Percentiles rank a stretch among this genome's conserved stretches.
Conservation (phyloP, 2,329 filamentous ascomycete species). For the Xylariaceae sp. region DNA sequence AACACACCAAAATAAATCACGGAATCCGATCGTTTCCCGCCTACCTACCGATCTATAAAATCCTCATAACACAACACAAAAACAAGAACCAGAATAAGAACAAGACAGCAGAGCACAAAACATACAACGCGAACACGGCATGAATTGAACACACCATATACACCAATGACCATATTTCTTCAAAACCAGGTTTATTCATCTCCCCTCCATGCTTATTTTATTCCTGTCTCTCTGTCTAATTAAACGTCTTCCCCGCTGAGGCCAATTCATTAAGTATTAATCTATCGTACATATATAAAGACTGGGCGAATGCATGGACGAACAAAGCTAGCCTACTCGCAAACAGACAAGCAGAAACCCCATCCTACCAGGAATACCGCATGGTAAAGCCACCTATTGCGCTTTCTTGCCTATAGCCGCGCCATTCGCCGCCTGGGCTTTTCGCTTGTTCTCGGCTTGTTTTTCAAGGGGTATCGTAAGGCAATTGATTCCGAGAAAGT, state of each 20-base stretch:
- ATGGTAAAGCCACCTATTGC: slow-evolving; percentile 20
- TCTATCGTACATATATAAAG: slow-evolving; percentile 4
- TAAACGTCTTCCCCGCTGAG: neutral
- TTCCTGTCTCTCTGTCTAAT: neutral
- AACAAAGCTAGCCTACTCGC: neutral
- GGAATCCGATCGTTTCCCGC: too few relatives aligned
- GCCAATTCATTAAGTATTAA: too few relatives aligned
- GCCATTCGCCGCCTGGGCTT: slow-evolving; percentile 27
- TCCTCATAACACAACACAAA: too few relatives aligned
- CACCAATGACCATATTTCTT: neutral
- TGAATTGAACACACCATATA: too few relatives aligned
- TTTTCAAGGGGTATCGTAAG: slow-evolving; percentile 73
- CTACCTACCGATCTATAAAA: too few relatives aligned
- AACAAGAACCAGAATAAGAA: too few relatives aligned
- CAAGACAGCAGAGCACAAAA: too few relatives aligned
- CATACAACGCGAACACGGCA: too few relatives aligned
- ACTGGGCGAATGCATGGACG: neutral
- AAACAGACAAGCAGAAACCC: neutral
- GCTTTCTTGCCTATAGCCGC: slow-evolving; percentile 32
- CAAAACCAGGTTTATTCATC: neutral
- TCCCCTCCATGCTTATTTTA: neutral
- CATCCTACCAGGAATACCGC: neutral
- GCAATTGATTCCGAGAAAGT: slow-evolving; percentile 89
- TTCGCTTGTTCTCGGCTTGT: slow-evolving; percentile 51
- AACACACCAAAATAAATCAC: too few relatives aligned